Base-by-base conservation (phyloP, 1,139 yeast genomes). In the Geotrichum citri-aurantii region DNA sequence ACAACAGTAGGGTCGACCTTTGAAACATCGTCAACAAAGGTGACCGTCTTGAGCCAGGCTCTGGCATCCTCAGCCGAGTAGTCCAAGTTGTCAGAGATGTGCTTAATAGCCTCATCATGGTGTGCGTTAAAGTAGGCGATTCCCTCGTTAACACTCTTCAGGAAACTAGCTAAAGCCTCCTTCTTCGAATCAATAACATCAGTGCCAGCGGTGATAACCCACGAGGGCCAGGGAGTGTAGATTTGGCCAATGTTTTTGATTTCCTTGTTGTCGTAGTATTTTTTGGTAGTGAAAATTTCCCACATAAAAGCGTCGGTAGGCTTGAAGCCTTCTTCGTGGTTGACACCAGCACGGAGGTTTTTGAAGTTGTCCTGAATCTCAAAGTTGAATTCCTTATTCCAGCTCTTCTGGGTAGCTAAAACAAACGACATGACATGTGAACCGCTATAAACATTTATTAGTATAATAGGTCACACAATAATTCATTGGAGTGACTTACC, bases 181-280 rank as follows among this genome's bases (percentile, higher is more conserved):
- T 61, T 68, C 17, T 73, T 67, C 24, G 65, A 51, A 4, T 63
- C 67, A 2, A 66, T 68, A 6, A 79, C 63, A 27, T 76, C 75
- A 3, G 77, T 68, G 55, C 78, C 69, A 12, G 84, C 84, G 26
- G 85, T 81, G 55, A 90, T 78, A 19, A 89, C 92, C 97, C 97
- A 91, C 1, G 96, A 88, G 8, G 97, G 93, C 97, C 97, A 91
- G 10, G 97, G 97, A 0, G 97, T 91, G 72, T 87, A 88, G 58
- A 91, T 89, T 65, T 87, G 89, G 11, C 97, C 97, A 63, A 91
- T 84, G 66, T 81, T 78, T 71, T 87, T 88, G 73, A 91, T 85
- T 67, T 90, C 97, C 17, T 82, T 80, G 60, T 75, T 80, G 68
- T 89, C 96, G 70, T 88, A 89, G 74, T 88, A 91, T 71, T 82